Conservation (phyloP, 768 basidiomycete species). For the Lactifluus echinatus region DNA sequence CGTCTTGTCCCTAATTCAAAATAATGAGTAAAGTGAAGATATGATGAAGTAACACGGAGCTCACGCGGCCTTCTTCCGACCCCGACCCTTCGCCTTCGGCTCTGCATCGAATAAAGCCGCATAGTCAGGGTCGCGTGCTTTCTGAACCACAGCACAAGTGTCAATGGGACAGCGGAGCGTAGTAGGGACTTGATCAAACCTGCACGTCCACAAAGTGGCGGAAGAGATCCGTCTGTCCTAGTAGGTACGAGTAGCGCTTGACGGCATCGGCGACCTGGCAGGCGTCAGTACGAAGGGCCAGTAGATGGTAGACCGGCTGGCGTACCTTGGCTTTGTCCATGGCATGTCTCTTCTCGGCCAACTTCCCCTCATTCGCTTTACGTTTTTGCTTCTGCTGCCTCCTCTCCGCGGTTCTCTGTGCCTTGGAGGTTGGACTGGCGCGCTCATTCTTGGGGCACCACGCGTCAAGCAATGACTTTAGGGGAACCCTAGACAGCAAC, state of each 20-base stretch:
- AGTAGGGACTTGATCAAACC: slow-evolving; percentile 33
- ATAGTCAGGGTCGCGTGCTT: slow-evolving; percentile 88
- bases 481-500: slow-evolving; percentile 1
- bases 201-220: slow-evolving; percentile 98
- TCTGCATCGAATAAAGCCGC: slow-evolving; percentile 84
- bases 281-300: slow-evolving; percentile 9
- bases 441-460: slow-evolving; percentile 31
- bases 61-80: slow-evolving; percentile 73
- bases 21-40: background rate
- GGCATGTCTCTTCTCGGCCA: slow-evolving; percentile 63
- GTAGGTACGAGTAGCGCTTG: slow-evolving; percentile 94
- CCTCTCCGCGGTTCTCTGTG: slow-evolving; percentile 33
- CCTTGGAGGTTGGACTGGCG: slow-evolving; percentile 30
- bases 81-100: slow-evolving; percentile 75
- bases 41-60: slow-evolving; percentile 20
- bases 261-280: slow-evolving; percentile 81
- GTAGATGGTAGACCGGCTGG: background rate
- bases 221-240: slow-evolving; percentile 97
- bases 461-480: slow-evolving; percentile 27
- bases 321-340: slow-evolving; percentile 84
- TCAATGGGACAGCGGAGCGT: background rate
- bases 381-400: slow-evolving; percentile 44
- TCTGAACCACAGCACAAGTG: slow-evolving; percentile 26
- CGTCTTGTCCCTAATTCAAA: slow-evolving; percentile 49
- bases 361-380: slow-evolving; percentile 60